Base-by-base conservation (phyloP, 148 eudicot species). In the Rhododendron ovatum region DNA sequence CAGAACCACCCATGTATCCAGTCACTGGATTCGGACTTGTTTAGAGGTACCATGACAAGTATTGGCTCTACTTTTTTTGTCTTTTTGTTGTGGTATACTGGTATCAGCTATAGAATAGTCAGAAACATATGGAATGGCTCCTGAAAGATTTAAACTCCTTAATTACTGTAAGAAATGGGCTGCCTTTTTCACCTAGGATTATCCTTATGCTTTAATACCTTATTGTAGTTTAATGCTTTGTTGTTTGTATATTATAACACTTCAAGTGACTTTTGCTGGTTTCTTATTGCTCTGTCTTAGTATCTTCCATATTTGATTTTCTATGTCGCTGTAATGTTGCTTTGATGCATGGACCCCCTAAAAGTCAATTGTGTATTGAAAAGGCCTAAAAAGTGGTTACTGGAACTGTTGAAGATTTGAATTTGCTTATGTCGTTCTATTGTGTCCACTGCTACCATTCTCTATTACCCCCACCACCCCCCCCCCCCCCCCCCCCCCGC, bases 1-100 rank as follows among this genome's bases (percentile, higher is more conserved):
- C 59, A 90, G 86, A 85, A 88, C 91, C 84, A 87, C 88, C 82
- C 86, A 83, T 82, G 95, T 95, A 82, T 94, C 99, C 84, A 92
- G 91, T 86, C 99, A 97, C 88, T 97, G 99, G 99, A 82, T 97
- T 88, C 91, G 92, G 53, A 91, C 95, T 82, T 97, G 98, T 89
- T 88, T 95, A 85, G 91, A 93, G 95, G 99, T 97, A 93, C 53
- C 74, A 77, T 83, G 55, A 4, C 81, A 13, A 30, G 78, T 24
- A 57, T 37, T 59, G 53, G 22, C 14, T 74, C n/a, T 69, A 30
- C 74, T 18, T 55, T 30, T 65, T 8, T 7, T 13, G 9, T 84
- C 45, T 74, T 50, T 75, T 28, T 43, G 37, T 43, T 3, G 47
- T 51, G 55, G 55, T 51, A 12, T 51, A 51, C 17, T 51, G 26